A percentile compares a stretch with the other conserved stretches of the same genome.
These are phyloP conservation scores for Colletotrichum sp. DNA, from an alignment of 2,329 filamentous ascomycete species.

Conservation along the genomic window DNA sequence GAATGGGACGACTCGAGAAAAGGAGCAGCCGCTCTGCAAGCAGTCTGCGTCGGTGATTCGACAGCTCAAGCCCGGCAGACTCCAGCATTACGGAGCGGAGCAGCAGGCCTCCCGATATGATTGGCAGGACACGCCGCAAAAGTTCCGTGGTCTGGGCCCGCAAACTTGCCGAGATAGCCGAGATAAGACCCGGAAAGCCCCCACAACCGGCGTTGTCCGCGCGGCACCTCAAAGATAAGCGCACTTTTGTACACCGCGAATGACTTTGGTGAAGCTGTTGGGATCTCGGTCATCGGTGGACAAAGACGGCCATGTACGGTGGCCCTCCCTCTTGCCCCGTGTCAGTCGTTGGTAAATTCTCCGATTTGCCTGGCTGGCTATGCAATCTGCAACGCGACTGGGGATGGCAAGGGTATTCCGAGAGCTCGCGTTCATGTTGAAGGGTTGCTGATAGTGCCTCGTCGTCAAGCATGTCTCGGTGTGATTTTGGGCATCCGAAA, in stretches of 20 bases:
- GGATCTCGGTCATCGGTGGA: background rate
- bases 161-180: background rate
- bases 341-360: background rate
- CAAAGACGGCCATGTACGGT: background rate
- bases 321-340: background rate
- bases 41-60: background rate
- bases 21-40: background rate
- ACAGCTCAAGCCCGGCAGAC: background rate
- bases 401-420: background rate
- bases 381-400: background rate
- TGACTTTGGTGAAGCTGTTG: background rate
- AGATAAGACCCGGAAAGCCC: background rate
- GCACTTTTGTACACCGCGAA: background rate
- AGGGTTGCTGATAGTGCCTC: background rate
- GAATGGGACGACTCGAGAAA: background rate
- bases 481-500: accelerated
- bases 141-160: background rate
- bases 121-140: background rate
- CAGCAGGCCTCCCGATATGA: background rate
- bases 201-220: background rate
- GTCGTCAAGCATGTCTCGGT: background rate
- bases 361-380: background rate
- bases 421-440: background rate
- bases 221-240: background rate
- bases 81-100: background rate